Base-by-base conservation (phyloP, 495 filamentous ascomycete genomes). In the Penicillium paxilli region DNA sequence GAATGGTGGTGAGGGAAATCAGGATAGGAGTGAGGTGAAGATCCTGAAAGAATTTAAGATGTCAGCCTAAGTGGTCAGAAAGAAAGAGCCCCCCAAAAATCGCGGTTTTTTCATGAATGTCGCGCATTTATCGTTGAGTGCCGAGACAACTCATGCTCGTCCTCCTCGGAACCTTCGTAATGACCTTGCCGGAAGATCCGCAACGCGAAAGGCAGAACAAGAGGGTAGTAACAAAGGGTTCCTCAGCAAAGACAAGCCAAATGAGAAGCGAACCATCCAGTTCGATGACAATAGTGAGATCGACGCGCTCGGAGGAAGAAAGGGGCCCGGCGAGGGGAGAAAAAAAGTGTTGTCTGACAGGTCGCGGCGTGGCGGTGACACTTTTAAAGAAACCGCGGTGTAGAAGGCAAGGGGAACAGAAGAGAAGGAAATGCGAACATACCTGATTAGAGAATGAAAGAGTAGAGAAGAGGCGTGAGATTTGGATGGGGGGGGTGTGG, bases 261-360 rank as follows among this genome's bases (percentile, higher is more conserved):
- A 8, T 4, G 20, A 42, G 8, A 14, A 11, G 1, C 40, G 11
- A 10, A 22, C 2, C 1, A 8, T 23, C 20, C 19, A 45, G 11
- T 26, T 41, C 35, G 28, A 41, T 45, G 25, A 24, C 40, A 23
- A 20, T 38, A 4, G 21, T 32, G 20, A 44, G n/a, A 22, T 23
- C 16, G 44, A 38, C 42, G 51, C 16, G 37, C 21, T 47, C 41
- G 37, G 33, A 16, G 28, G 38, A 26, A 54, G 40, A 42, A 42
- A 42, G 40, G 40, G 40, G 40, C 40, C 19, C 40, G 20, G 17
- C 20, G 35, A 28, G 26, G 35, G 14, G 23, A 42, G 23, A 41
- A 41, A 41, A 42, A 42, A 42, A 42, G 21, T 22, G 19, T 10
- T 23, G 40, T 22, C 20, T 19, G 40, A 20, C 40, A 42, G 40